Base-by-base conservation (phyloP, 208 protist species). In the Trypanosoma theileri region DNA sequence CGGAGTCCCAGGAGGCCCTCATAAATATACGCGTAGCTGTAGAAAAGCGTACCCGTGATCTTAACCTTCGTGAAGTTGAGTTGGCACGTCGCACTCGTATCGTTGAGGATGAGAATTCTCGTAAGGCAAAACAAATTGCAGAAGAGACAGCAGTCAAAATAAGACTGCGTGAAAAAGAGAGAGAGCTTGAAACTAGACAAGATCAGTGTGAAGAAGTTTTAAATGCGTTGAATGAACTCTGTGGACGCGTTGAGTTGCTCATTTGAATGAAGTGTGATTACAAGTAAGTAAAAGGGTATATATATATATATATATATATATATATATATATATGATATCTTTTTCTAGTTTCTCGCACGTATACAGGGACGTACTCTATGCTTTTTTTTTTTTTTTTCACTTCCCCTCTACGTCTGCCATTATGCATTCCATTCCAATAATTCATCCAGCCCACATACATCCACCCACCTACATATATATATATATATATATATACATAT, bases 1-100 rank as follows among this genome's bases (percentile, higher is more conserved):
- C 54, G 19, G 17, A 54, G 31, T 14, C 8, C 10, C 64, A 41
- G 22, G 54, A 22, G 13, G 31, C 28, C 7, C 21, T 59, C 24
- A n/a, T 31, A 13, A 42, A 12, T 4, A 22, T 69, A 19, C 64
- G 54, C 17, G 44, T 12, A 19, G 53, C 64, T 16, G 40, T 69
- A 4, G 64, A 69, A 40, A 3, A 69, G 42, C 64, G 64, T 16
- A 60, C 64, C 19, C 42, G 54, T 22, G 54, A 61, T 8, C 54
- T 61, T 12, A 60, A 52, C 53, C 21, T 61, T 22, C 64, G 64
- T 22, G 64, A 69, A 31, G 52, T 53, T 10, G 54, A 69, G 54
- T 17, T 67, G 16, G 17, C 57, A 35, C 57, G 57, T 61, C 58
- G 63, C 8, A 26, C 19, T 10, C 58, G 31, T 31, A 16, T 22